Evolutionary conservation across 805 yeast genomes (phyloP).

Genomic region (Kazachstania psychrophila): DNA sequence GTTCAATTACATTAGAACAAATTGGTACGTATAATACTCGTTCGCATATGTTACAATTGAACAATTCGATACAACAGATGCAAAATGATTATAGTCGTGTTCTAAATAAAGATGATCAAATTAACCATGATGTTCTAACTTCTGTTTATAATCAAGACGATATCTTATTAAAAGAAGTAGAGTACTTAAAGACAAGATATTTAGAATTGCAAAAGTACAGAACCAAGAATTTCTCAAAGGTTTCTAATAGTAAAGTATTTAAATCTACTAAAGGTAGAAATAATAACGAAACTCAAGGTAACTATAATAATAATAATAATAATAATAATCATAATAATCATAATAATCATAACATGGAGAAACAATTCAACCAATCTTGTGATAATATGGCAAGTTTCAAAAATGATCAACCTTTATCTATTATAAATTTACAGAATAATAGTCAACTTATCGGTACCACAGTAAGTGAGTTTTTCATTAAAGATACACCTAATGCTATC

Average conservation of each 20-base stretch:
- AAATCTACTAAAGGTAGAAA: too few relatives aligned
- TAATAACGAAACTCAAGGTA: too few relatives aligned
- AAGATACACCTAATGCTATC: slow-evolving; percentile 11
- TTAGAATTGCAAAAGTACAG: slow-evolving; percentile 9
- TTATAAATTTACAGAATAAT: slow-evolving; percentile 4
- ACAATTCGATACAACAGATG: background rate
- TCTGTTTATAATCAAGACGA: slow-evolving; percentile 16
- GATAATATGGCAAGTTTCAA: background rate
- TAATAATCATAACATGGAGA: too few relatives aligned
- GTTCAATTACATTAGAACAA: slow-evolving; percentile 9
- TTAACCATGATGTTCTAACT: slow-evolving; percentile 10
- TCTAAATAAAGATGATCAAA: slow-evolving; percentile 4
- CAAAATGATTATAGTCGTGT: background rate
- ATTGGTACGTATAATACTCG: slow-evolving; percentile 13
- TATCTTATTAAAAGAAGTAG: slow-evolving; percentile 16
- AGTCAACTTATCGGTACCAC: too few relatives aligned
- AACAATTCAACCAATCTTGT: too few relatives aligned
- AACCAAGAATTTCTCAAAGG: too few relatives aligned
- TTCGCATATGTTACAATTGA: background rate
- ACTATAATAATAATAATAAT: too few relatives aligned
- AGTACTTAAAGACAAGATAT: slow-evolving; percentile 12
- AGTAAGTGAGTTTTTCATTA: slow-evolving; percentile 6
- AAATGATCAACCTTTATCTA: background rate
- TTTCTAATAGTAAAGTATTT: too few relatives aligned
- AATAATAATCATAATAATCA: too few relatives aligned